Percentiles rank a stretch among this genome's conserved stretches.
These are phyloP conservation scores for Aspergillus novofumigatus DNA, from an alignment of 2,329 filamentous ascomycete species.

Conservation along the genomic window DNA sequence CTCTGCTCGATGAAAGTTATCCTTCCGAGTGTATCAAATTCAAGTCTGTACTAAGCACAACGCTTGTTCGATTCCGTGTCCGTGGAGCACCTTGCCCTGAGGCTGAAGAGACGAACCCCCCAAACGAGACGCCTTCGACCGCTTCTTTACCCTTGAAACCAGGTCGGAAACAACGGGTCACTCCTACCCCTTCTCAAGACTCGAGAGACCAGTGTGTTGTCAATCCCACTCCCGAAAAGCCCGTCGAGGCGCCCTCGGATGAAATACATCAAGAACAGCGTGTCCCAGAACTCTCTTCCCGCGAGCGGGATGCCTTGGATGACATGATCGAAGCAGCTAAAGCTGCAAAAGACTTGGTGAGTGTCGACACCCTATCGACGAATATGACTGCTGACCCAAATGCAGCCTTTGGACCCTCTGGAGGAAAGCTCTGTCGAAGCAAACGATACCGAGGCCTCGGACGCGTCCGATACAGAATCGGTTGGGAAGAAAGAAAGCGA, in stretches of 20 bases:
- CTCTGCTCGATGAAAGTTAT: conserved; percentile 66
- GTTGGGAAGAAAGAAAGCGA: conserved; percentile 11
- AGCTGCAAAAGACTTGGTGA: conserved; percentile 55
- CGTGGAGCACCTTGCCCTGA: conserved; percentile 16
- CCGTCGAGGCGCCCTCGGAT: neutral
- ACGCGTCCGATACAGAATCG: conserved; percentile 14
- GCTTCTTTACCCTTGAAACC: conserved; percentile 30
- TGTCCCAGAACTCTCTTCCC: conserved; percentile 4
- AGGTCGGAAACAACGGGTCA: conserved; percentile 12
- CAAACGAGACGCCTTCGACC: neutral
- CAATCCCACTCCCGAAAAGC: neutral
- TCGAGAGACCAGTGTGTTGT: conserved; percentile 1
- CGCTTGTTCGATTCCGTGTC: conserved; percentile 49
- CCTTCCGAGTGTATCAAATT: conserved; percentile 64
- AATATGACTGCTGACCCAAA: neutral
- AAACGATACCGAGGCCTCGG: conserved; percentile 12
- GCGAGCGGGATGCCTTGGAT: conserved; percentile 55
- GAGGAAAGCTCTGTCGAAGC: conserved; percentile 20
- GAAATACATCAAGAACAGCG: conserved; percentile 3
- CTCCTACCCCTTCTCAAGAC: conserved; percentile 14
- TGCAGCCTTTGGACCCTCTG: conserved; percentile 32
- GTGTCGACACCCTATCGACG: conserved; percentile 1
- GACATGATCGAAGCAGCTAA: conserved; percentile 61
- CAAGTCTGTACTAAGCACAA: conserved; percentile 54
- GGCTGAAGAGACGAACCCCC: conserved; percentile 9